Percentiles rank a stretch among this genome's conserved stretches.
These are phyloP conservation scores for Colletotrichum eleusines DNA, from an alignment of 2,329 filamentous ascomycete genomes.

Conservation along the genomic window DNA sequence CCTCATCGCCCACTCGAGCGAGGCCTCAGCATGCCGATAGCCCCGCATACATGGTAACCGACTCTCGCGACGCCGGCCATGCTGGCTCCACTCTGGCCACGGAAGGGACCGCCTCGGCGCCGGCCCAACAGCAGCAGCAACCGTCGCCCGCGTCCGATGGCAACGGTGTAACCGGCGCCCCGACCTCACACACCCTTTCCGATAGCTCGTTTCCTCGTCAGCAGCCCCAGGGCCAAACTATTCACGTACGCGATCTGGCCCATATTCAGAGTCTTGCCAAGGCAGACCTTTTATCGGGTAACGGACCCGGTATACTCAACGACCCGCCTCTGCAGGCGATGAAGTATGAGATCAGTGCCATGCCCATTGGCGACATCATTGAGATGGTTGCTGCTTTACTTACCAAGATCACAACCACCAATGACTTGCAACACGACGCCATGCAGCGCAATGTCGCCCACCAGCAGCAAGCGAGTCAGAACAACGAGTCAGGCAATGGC, in stretches of 20 bases:
- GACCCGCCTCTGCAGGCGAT: constrained; percentile 66
- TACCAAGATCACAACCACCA: constrained; percentile 97
- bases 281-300: constrained; percentile 76
- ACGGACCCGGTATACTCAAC: constrained; percentile 61
- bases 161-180: constrained; percentile 44
- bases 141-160: constrained; percentile 54
- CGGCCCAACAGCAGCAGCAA: constrained; percentile 46
- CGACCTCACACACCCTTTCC: constrained; percentile 45
- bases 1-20: constrained; percentile 60
- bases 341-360: constrained; percentile 94
- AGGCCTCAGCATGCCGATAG: constrained; percentile 56
- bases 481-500: constrained; percentile 61
- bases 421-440: constrained; percentile 93
- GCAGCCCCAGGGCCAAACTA: constrained; percentile 58
- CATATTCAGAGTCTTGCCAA: constrained; percentile 92
- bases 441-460: constrained; percentile 78
- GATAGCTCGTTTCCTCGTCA: constrained; percentile 45
- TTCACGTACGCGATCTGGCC: constrained; percentile 88
- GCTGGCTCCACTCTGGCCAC: constrained; percentile 25
- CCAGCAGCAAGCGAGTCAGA: constrained; percentile 65
- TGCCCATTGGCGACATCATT: constrained; percentile 97
- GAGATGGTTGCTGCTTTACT: constrained; percentile 98
- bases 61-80: constrained; percentile 42
- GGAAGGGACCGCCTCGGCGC: constrained; percentile 40
- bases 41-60: constrained; percentile 63